Base-by-base conservation (phyloP, 352 stramenopile genomes). In the Phytophthora meadii region DNA sequence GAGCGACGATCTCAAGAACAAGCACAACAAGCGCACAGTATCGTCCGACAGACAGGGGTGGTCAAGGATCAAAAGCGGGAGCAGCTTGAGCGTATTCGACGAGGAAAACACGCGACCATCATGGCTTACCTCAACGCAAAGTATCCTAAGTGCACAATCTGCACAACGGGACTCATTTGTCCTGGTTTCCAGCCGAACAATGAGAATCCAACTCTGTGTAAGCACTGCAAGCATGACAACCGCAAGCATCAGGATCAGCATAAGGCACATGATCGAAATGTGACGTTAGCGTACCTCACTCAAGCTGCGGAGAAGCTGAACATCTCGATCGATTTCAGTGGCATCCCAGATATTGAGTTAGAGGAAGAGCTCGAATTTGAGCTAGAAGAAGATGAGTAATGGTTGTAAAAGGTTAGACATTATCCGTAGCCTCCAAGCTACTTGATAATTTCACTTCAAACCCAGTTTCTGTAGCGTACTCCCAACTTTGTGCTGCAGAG, bases 181-280 rank as follows among this genome's bases (percentile, higher is more conserved):
- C 82, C 84, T 15, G 86, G 86, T 2, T 94, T 92, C 53, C 86
- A 94, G 47, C 71, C 72, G 6, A 82, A 94, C 34, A 59, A 22
- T 0, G 74, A 90, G 54, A 92, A 94, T 30, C 86, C 86, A 0
- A 78, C 71, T 10, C 72, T 92, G 54, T 94, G 86, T 66, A 84
- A 74, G 19, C 82, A 94, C 54, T 94, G 86, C 60, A 77, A 92
- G 68, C 86, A 94, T 40, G 82, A 90, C 42, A 77, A 73, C 10
- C 77, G 76, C 2, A 89, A 92, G 49, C 84, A 94, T 61, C 74
- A 89, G 36, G 72, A 79, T 27, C 68, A 72, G 14, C 77, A 83
- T 52, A 74, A 76, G 11, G 52, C 62, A 6, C 56, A 59, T 5
- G 79, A 88, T 19, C 51, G 61, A 1, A 72, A 54, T 5, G 70